A percentile compares a stretch with the other conserved stretches of the same genome.
phyloP scores from a whole-genome alignment of 352 stramenopile species.

The Globisporangium perplexum region DNA sequence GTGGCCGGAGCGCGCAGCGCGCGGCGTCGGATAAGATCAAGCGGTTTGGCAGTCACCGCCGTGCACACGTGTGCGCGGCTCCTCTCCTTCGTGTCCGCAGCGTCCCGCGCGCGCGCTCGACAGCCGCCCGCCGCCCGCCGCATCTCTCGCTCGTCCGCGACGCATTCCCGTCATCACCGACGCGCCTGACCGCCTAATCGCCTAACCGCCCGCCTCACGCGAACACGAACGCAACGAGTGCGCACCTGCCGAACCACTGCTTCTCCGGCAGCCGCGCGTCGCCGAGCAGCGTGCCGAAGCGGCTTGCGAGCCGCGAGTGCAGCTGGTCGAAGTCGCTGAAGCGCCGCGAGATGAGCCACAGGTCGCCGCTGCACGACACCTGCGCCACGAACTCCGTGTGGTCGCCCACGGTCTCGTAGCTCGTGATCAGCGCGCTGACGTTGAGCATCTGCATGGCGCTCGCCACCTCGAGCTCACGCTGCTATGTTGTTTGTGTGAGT shows the following conservation, averaged over 20 bases:
- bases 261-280: slow-evolving; percentile 70
- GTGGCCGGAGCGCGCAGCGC: neutral
- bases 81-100: slow-evolving; percentile 30
- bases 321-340: slow-evolving; percentile 89
- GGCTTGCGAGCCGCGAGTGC: slow-evolving; percentile 62
- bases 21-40: slow-evolving; percentile 84
- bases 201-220: too few species aligned
- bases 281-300: slow-evolving; percentile 62
- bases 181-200: slow-evolving; percentile 8
- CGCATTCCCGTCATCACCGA: slow-evolving; percentile 36
- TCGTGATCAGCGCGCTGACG: slow-evolving; percentile 74
- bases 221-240: neutral
- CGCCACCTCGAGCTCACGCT: neutral
- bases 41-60: slow-evolving; percentile 79
- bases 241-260: slow-evolving; percentile 82
- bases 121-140: neutral
- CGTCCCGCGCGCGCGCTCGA: slow-evolving; percentile 21
- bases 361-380: slow-evolving; percentile 73
- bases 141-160: slow-evolving; percentile 1
- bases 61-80: slow-evolving; percentile 15
- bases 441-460: slow-evolving; percentile 49
- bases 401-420: slow-evolving; percentile 78
- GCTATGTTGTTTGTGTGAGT: neutral
- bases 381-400: slow-evolving; percentile 85
- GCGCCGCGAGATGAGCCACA: slow-evolving; percentile 78